Evolutionary conservation across 176 grass and related monocot genomes (phyloP), one percentile per base, ranked within the genome.

Genomic region (Elymus sibiricus): DNA sequence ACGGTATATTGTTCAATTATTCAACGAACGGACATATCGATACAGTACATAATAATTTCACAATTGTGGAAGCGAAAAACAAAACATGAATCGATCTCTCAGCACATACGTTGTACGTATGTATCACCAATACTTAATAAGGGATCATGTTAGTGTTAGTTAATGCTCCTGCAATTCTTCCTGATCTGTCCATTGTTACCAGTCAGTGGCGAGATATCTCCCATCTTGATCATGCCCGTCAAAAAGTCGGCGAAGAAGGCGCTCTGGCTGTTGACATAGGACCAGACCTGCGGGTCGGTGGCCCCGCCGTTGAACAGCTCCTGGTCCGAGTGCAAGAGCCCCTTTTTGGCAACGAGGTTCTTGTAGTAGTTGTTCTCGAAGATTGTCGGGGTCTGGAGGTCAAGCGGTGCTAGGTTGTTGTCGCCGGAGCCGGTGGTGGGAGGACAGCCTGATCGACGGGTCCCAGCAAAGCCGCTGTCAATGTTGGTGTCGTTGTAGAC

Each of bases 401-500:
- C 94, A 1, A 93, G 34, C 5, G 94, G 91, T 1, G 82, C 89
- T 22, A 96, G 17, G 35, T 93, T 96, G 68, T 44, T 90, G 82
- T 96, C 91, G 0, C 91, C 85, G 4, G 77, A 81, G 7, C 87
- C 85, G 1, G 87, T 80, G 5, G 7, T 26, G 2, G 60, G n/a
- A 0, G 94, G 89, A 4, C 94, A 96, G 0, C 24, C 49, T 0
- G 78, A 79, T n/a, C 37, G 87, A 26, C 64, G 59, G 26, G 11
- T 80, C 21, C 2, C 79, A 0, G 89, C 89, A 6, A 95, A 88
- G 4, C 28, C 55, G 0, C 32, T 11, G 3, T 95, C 80, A 1
- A 95, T 87, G 59, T 93, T 42, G 60, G 42, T 87, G n/a, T 95
- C 94, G 17, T 95, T 93, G 94, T 95, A 91, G 10, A 95, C 25